A percentile compares a stretch with the other conserved stretches of the same genome.
These are phyloP conservation scores for Saxispiralis lemnorum DNA, from an alignment of 495 filamentous ascomycete genomes.

Conservation along the genomic window DNA sequence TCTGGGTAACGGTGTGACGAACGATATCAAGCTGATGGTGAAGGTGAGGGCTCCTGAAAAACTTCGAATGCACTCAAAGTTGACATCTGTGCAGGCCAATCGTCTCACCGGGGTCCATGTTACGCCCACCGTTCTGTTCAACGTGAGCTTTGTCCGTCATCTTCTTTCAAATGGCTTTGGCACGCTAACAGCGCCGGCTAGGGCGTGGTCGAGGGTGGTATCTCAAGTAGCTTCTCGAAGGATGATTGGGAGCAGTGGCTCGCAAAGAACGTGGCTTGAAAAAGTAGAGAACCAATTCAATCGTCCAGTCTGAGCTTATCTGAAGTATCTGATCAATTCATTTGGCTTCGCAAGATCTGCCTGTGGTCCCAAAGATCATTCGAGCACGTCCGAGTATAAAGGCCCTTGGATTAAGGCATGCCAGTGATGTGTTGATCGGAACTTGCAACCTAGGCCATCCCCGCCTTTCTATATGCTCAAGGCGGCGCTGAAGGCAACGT, in stretches of 20 bases:
- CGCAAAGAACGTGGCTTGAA: slow-evolving; percentile 51
- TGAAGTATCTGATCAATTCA: too few species aligned
- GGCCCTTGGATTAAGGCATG: too few species aligned
- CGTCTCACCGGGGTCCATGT: slow-evolving; percentile 69
- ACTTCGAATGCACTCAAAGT: not conserved
- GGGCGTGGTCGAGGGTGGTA: slow-evolving; percentile 61
- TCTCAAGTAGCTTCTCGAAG: slow-evolving; percentile 57
- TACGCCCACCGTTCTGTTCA: slow-evolving; percentile 73
- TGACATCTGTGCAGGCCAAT: slow-evolving; percentile 30
- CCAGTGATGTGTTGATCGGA: too few species aligned
- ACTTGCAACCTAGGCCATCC: too few species aligned
- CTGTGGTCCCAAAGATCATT: too few species aligned
- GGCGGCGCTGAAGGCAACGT: too few species aligned
- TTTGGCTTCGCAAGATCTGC: too few species aligned
- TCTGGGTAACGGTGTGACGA: slow-evolving; percentile 57
- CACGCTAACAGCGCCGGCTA: slow-evolving; percentile 13
- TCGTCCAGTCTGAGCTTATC: too few species aligned
- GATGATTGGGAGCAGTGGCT: slow-evolving; percentile 80
- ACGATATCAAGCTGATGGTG: slow-evolving; percentile 69
- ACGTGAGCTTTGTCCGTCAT: slow-evolving; percentile 28
- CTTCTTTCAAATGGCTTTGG: not conserved
- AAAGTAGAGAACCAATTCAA: not conserved
- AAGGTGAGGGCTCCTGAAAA: slow-evolving; percentile 33
- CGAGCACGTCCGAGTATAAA: too few species aligned
- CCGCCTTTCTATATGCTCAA: too few species aligned